These are phyloP conservation scores for Trypanosoma theileri DNA, from an alignment of 208 protist genomes.

Conservation along the genomic window DNA sequence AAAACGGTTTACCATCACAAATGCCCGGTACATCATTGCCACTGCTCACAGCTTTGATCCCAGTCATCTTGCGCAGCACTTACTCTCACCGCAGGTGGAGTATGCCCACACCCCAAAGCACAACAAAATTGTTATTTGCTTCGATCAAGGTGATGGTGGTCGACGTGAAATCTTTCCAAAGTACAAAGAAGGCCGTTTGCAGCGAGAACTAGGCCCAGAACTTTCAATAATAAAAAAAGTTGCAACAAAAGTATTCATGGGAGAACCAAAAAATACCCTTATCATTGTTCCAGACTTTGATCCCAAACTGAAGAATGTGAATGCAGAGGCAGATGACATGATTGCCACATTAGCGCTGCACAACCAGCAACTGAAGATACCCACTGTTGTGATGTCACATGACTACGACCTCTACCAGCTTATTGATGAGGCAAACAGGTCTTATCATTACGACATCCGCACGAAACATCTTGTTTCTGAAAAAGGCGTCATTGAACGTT, in stretches of 20 bases:
- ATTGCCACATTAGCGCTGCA: conserved; percentile 78
- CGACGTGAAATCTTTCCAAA: conserved; percentile 65
- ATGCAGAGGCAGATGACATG: conserved; percentile 91
- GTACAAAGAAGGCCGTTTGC: conserved; percentile 76
- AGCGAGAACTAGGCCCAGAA: conserved; percentile 43
- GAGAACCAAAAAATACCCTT: conserved; percentile 67
- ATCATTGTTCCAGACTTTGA: conserved; percentile 79
- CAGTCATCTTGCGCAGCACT: conserved; percentile 71
- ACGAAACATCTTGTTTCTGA: conserved; percentile 88
- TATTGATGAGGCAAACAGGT: conserved; percentile 69
- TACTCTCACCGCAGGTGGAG: conserved; percentile 86
- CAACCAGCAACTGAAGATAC: conserved; percentile 71
- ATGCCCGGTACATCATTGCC: conserved; percentile 74
- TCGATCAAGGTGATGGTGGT: conserved; percentile 90
- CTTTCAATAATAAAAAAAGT: conserved; percentile 78
- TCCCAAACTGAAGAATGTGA: conserved; percentile 58
- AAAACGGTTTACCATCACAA: conserved; percentile 81
- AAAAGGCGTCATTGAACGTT: conserved; percentile 69
- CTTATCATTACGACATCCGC: conserved; percentile 86
- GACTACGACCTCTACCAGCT: conserved; percentile 90
- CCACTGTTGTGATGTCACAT: conserved; percentile 86
- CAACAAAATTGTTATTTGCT: conserved; percentile 87
- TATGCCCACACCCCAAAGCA: conserved; percentile 85
- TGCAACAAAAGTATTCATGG: conserved; percentile 73
- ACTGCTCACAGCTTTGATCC: conserved; percentile 89